Conservation (phyloP, 108 stramenopile genomes). For the Phaeodactylum tricornutum region DNA sequence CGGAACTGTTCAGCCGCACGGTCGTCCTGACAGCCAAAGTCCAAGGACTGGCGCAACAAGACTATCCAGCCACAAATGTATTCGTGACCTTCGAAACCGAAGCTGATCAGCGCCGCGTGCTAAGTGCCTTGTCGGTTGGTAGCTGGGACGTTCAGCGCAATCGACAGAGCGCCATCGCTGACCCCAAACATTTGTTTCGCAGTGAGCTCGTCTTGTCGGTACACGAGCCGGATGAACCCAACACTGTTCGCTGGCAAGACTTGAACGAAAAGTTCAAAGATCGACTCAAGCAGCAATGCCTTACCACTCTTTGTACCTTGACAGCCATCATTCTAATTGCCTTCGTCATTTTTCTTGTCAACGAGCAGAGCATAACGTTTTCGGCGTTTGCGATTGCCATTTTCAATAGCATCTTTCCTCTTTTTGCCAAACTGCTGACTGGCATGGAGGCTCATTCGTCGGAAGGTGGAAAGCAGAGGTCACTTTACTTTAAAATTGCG, state of each 20-base stretch:
- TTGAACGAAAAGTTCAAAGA: slow-evolving; percentile 37
- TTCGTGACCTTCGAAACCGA: slow-evolving; percentile 87
- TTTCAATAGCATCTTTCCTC: slow-evolving; percentile 64
- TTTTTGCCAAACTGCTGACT: slow-evolving; percentile 59
- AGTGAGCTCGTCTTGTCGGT: slow-evolving; percentile 44
- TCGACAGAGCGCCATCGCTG: neutral
- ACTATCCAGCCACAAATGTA: slow-evolving; percentile 62
- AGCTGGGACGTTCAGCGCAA: neutral
- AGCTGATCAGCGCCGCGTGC: slow-evolving; percentile 58
- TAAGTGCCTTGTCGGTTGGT: slow-evolving; percentile 51
- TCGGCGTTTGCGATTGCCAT: slow-evolving; percentile 55
- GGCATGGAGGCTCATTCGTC: slow-evolving; percentile 59
- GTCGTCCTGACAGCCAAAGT: slow-evolving; percentile 54
- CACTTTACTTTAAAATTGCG: slow-evolving; percentile 70
- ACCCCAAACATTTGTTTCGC: slow-evolving; percentile 12
- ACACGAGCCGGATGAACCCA: slow-evolving; percentile 72
- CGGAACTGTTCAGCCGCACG: slow-evolving; percentile 36
- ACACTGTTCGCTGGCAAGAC: slow-evolving; percentile 73
- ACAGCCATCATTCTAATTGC: slow-evolving; percentile 33
- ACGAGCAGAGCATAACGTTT: slow-evolving; percentile 1
- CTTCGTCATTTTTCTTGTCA: slow-evolving; percentile 21
- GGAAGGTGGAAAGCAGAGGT: slow-evolving; percentile 53
- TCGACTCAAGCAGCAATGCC: slow-evolving; percentile 28
- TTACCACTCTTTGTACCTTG: slow-evolving; percentile 48
- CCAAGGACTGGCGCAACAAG: slow-evolving; percentile 57